Base-by-base conservation (phyloP, 495 filamentous ascomycete genomes). In the Penicillium pulvis region DNA sequence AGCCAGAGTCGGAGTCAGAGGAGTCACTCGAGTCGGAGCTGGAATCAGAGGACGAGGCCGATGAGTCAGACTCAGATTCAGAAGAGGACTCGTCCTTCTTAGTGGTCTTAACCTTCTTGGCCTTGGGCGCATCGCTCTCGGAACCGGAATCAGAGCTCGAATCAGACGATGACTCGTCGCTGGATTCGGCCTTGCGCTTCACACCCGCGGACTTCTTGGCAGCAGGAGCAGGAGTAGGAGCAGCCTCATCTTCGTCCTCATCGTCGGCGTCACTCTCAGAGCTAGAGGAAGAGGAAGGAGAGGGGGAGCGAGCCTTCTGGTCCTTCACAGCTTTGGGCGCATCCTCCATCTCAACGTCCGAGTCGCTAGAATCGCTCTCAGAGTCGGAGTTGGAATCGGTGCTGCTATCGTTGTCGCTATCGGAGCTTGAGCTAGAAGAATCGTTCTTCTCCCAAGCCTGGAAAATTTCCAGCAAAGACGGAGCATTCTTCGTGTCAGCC, bases 121-220 rank as follows among this genome's bases (percentile, higher is more conserved):
- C 55, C 67, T 74, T 74, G n/a, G 73, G 69, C 24, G 68, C 69
- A 17, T 78, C 73, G 31, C 67, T 66, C 11, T 76, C 71, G 20
- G 70, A 70, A 42, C 75, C 70, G 0, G 73, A 77, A 19, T 74
- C 74, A 12, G 83, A 83, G 48, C 73, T 70, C 7, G 81, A 83
- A 6, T 73, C 72, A 3, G 81, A 81, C 43, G 73, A 82, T 41
- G 73, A 80, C 33, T 75, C 80, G 31, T 74, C 76, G 70, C 70
- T 75, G 4, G 83, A 82, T 39, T 76, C 75, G 23, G 85, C 85
- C 75, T 91, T 90, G 59, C 88, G 85, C 75, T 91, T 90, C 41
- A 73, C 66, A 30, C 77, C 68, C 12, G 72, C 51, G 4, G 76
- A 43, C 57, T 81, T 63, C 62, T 65, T 78, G 33, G 71, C 57